phyloP scores from a whole-genome alignment of 2,329 filamentous ascomycete genomes.

The Xylaria sp. region DNA sequence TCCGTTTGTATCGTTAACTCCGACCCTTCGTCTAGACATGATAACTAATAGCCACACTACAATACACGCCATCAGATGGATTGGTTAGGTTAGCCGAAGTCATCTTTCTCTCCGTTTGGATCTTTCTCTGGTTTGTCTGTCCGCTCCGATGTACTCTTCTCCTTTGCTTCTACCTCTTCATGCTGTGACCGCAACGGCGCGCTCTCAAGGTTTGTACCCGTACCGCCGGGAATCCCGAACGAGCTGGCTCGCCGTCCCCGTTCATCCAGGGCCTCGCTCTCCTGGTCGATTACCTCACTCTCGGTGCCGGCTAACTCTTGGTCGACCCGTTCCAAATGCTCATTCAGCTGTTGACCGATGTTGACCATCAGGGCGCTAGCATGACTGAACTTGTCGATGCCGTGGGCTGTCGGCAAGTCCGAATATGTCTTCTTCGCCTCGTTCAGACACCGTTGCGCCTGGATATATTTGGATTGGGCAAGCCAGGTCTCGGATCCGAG shows the following conservation, averaged over 20 bases:
- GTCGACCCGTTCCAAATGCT: slow-evolving; percentile 40
- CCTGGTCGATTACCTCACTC: slow-evolving; percentile 43
- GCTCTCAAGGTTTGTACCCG: slow-evolving; percentile 42
- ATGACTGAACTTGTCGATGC: slow-evolving; percentile 45
- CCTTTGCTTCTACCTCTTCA: slow-evolving; percentile 14
- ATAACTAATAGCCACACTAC: too few species aligned
- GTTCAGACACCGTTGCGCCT: slow-evolving; percentile 72
- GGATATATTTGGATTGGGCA: slow-evolving; percentile 66
- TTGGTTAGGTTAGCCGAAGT: slow-evolving; percentile 15
- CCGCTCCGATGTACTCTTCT: slow-evolving; percentile 3
- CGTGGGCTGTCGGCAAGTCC: slow-evolving; percentile 44
- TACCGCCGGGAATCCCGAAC: slow-evolving; percentile 40
- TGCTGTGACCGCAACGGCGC: slow-evolving; percentile 38
- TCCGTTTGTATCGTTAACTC: too few species aligned
- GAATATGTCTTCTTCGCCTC: slow-evolving; percentile 57
- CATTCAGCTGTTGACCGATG: slow-evolving; percentile 46
- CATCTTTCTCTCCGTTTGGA: slow-evolving; percentile 13
- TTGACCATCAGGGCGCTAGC: slow-evolving; percentile 50
- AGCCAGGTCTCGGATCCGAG: slow-evolving; percentile 82
- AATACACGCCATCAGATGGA: too few species aligned
- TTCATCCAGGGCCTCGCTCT: slow-evolving; percentile 52
- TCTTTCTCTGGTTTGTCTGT: slow-evolving; percentile 1
- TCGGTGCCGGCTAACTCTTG: slow-evolving; percentile 25
- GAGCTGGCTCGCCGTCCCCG: slow-evolving; percentile 52
- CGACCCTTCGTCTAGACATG: too few species aligned